Conservation (phyloP, 192 early-diverging fungal species). For the Coemansia sp. region DNA sequence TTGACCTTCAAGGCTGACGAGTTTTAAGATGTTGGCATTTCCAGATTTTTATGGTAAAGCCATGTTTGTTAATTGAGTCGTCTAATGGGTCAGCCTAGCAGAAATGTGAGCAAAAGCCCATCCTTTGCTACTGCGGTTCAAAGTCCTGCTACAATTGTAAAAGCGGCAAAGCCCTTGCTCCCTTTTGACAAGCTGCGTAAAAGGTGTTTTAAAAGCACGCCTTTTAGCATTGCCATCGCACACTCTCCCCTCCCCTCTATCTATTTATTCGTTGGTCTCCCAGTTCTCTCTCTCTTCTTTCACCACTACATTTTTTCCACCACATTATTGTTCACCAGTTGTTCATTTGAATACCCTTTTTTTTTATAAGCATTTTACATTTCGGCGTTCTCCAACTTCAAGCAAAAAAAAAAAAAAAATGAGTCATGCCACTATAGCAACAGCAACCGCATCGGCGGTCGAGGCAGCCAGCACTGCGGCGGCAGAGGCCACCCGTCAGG, state of each 20-base stretch:
- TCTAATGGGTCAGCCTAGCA: not conserved
- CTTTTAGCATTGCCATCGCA: not conserved
- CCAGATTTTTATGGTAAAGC: too few species aligned
- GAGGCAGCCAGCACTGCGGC: constrained; percentile 6
- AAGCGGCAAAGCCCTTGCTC: not conserved
- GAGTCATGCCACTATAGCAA: constrained; percentile 6
- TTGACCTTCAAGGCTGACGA: not conserved
- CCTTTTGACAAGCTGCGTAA: not conserved
- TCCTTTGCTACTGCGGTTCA: not conserved
- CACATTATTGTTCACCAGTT: not conserved
- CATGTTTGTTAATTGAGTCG: too few species aligned
- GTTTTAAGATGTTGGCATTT: not conserved
- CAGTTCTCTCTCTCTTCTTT: not conserved
- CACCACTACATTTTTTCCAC: not conserved
- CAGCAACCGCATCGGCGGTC: not conserved
- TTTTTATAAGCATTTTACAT: not conserved
- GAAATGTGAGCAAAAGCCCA: not conserved
- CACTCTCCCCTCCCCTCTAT: not conserved
- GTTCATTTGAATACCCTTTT: not conserved
- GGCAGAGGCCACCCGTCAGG: not conserved
- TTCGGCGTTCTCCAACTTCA: not conserved
- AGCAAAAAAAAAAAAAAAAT: not conserved
- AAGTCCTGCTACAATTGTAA: not conserved
- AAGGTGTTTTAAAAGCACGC: not conserved
- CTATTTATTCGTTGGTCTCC: not conserved